These are phyloP conservation scores for Cercospora sp. DNA, from an alignment of 2,329 filamentous ascomycete species.

Conservation along the genomic window DNA sequence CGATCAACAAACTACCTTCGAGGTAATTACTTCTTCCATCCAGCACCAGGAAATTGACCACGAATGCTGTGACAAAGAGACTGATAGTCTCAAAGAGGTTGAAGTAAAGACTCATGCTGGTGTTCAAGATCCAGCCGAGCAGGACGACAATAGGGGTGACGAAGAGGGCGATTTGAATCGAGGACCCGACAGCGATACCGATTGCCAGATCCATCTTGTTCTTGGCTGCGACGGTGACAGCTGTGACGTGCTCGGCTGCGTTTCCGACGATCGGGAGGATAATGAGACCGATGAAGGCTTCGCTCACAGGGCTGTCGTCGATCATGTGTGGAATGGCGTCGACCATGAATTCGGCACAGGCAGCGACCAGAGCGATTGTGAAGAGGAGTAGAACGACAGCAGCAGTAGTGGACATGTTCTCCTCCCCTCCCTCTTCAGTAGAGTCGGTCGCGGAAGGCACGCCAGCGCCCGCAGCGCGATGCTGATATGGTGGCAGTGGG, in stretches of 20 bases:
- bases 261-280: slow-evolving; percentile 82
- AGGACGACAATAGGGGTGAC: slow-evolving; percentile 75
- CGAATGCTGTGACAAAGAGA: slow-evolving; percentile 77
- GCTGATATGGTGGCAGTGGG: slow-evolving; percentile 35
- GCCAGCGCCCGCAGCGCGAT: slow-evolving; percentile 22
- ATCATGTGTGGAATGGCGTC: slow-evolving; percentile 71
- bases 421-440: slow-evolving; percentile 36
- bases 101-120: slow-evolving; percentile 67
- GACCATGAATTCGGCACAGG: slow-evolving; percentile 72
- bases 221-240: slow-evolving; percentile 76
- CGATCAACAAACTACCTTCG: slow-evolving; percentile 74
- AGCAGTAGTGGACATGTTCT: slow-evolving; percentile 58
- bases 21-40: slow-evolving; percentile 83
- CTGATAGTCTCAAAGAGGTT: slow-evolving; percentile 66
- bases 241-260: slow-evolving; percentile 78
- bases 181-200: slow-evolving; percentile 75
- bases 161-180: slow-evolving; percentile 79
- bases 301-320: slow-evolving; percentile 59
- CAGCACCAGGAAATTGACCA: slow-evolving; percentile 82
- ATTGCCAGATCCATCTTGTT: slow-evolving; percentile 86
- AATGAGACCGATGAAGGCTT: slow-evolving; percentile 78
- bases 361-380: slow-evolving; percentile 60
- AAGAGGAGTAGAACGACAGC: slow-evolving; percentile 57
- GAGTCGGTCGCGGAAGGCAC: slow-evolving; percentile 14
- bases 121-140: slow-evolving; percentile 75